Evolutionary conservation across 306 rosid genomes (phyloP).

Genomic region (Urtica urens): DNA sequence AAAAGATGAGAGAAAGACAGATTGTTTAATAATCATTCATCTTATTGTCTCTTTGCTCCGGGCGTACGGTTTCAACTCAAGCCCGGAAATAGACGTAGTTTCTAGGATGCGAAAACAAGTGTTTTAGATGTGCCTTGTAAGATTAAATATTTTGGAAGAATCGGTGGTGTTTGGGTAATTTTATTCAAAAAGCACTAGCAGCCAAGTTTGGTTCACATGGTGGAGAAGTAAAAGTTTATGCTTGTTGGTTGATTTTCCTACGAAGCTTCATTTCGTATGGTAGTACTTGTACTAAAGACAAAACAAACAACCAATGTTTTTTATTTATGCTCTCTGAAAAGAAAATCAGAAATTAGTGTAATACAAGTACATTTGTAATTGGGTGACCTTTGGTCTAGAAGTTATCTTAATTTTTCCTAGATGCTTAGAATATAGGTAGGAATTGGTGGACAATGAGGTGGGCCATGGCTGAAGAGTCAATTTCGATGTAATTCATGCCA

Average conservation of each 20-base stretch:
- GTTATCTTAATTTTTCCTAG: neutral
- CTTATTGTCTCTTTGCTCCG: too few relatives aligned
- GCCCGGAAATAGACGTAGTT: too few relatives aligned
- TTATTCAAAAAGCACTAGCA: neutral
- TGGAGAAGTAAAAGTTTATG: neutral
- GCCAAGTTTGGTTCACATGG: neutral
- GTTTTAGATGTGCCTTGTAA: neutral
- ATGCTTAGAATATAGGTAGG: neutral
- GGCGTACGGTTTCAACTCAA: too few relatives aligned
- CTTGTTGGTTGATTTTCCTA: neutral
- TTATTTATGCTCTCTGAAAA: neutral
- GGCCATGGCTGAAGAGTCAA: neutral
- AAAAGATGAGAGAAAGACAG: too few relatives aligned
- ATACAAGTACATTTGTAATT: neutral
- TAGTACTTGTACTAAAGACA: neutral
- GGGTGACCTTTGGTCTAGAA: neutral
- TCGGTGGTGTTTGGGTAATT: neutral
- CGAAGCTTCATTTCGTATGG: neutral
- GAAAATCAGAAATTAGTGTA: neutral
- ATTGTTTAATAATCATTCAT: too few relatives aligned
- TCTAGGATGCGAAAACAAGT: too few relatives aligned
- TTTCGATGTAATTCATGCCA: too few relatives aligned
- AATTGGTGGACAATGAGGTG: neutral
- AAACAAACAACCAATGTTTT: neutral
- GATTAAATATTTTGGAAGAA: too few relatives aligned